phyloP scores from a whole-genome alignment of 352 stramenopile species.

The Thalassiosira livingstoniorum region DNA sequence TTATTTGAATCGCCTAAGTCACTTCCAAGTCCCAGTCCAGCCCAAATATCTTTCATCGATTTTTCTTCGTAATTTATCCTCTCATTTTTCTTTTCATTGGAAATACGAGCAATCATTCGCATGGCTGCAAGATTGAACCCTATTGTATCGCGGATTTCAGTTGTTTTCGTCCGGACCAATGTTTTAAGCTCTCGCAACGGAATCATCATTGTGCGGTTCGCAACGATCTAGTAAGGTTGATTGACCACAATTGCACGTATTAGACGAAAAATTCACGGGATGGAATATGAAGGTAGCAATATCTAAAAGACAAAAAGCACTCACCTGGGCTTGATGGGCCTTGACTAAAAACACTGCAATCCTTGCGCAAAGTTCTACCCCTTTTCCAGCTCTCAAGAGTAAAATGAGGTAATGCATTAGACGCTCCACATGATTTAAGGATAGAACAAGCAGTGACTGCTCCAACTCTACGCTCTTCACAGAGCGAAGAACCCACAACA shows the following conservation, averaged over 20 bases:
- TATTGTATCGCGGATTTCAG: conserved; percentile 73
- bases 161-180: conserved; percentile 67
- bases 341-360: conserved; percentile 82
- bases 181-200: conserved; percentile 77
- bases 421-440: conserved; percentile 95
- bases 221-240: conserved; percentile 54
- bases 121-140: conserved; percentile 84
- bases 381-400: conserved; percentile 85
- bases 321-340: conserved; percentile 76
- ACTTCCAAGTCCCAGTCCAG: conserved; percentile 57
- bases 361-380: conserved; percentile 91
- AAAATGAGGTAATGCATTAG: conserved; percentile 92
- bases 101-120: conserved; percentile 59
- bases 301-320: conserved; percentile 16
- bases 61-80: conserved; percentile 56
- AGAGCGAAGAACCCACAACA: conserved; percentile 91
- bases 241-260: not conserved
- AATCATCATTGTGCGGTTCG: conserved; percentile 67
- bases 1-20: too few species aligned
- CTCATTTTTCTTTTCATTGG: conserved; percentile 58
- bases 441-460: conserved; percentile 95
- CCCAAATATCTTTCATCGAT: conserved; percentile 74
- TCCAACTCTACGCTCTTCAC: conserved; percentile 96
- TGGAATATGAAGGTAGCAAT: not conserved
- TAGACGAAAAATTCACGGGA: not conserved